Evolutionary conservation across 805 yeast species (phyloP).

Genomic region (Candida suzukii): DNA sequence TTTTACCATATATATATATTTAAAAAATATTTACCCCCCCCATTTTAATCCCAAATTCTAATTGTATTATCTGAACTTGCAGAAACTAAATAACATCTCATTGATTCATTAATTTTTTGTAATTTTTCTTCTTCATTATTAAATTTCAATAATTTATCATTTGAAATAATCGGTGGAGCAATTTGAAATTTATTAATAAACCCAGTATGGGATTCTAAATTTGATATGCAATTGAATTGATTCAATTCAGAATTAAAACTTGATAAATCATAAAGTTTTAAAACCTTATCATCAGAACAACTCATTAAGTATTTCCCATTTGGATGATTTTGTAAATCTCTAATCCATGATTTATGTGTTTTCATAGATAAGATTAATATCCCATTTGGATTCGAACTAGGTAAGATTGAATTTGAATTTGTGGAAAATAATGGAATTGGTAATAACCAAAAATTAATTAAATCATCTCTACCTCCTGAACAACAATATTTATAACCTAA

Average conservation of each 20-base stretch:
- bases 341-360: slow-evolving; percentile 88
- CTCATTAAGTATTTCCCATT: slow-evolving; percentile 63
- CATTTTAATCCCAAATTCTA: slow-evolving; percentile 12
- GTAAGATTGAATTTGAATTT: slow-evolving; percentile 44
- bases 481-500: slow-evolving; percentile 68
- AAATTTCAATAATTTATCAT: slow-evolving; percentile 5
- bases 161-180: slow-evolving; percentile 39
- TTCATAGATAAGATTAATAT: slow-evolving; percentile 45
- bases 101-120: slow-evolving; percentile 32
- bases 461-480: slow-evolving; percentile 75
- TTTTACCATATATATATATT: too few relatives aligned
- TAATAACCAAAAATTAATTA: slow-evolving; percentile 69
- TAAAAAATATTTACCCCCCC: too few relatives aligned
- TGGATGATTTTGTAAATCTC: slow-evolving; percentile 64
- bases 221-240: slow-evolving; percentile 28
- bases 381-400: slow-evolving; percentile 56
- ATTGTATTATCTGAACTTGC: slow-evolving; percentile 56
- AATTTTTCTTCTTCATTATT: slow-evolving; percentile 8
- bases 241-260: not conserved
- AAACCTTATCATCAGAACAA: slow-evolving; percentile 72
- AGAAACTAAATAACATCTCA: slow-evolving; percentile 58
- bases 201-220: slow-evolving; percentile 62
- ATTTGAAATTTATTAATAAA: slow-evolving; percentile 60
- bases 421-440: slow-evolving; percentile 57
- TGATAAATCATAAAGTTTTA: slow-evolving; percentile 72